Base-by-base conservation (phyloP, 2,329 filamentous ascomycete genomes). In the Xylaria sp. region DNA sequence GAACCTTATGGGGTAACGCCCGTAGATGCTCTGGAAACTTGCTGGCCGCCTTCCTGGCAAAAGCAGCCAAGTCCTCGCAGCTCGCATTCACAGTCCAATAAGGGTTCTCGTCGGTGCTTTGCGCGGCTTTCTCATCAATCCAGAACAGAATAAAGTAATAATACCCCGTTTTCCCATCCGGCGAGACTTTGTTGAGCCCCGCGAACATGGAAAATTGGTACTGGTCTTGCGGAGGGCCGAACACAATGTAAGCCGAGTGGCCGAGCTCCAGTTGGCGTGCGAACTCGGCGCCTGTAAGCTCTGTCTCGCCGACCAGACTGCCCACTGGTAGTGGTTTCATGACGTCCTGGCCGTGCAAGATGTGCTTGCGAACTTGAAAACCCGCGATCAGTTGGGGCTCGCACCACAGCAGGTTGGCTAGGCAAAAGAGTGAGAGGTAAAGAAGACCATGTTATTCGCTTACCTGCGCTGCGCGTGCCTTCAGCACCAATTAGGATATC, bases 401-500 rank as follows among this genome's bases (percentile, higher is more conserved):
- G 8, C 7, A 10, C 4, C 23, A 28, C 9, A 36, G 23, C 23
- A 41, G 10, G 13, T 13, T 8, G 1, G n/a, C 7, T 10, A n/a
- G 46, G n/a, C 15, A 2, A 56, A 56, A 58, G 23, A 28, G 10
- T 20, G 8, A 25, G 10, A 43, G 1, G n/a, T 9, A 25, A 20
- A 43, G 9, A 20, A 9, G 49, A 54, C 9, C 8, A n/a, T 8
- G 18, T 18, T 7, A 9, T n/a, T 33, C 13, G 64, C 71, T 18
- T 71, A 76, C 75, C 73, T 3, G 66, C 60, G 51, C 77, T 78
- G 15, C 74, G 67, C 6, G 73, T 62, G 1, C 77, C 76, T 23
- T 78, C 77, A 4, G 77, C 77, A 1, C 77, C 77, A 7, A 78
- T 68, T 2, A 77, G 49, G 20, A 78, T 70, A 39, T 77, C 76